Percentiles rank a stretch among this genome's conserved stretches.
Conservation (phyloP, 2,329 filamentous ascomycete genomes). For the Fusarium denticulatum region DNA sequence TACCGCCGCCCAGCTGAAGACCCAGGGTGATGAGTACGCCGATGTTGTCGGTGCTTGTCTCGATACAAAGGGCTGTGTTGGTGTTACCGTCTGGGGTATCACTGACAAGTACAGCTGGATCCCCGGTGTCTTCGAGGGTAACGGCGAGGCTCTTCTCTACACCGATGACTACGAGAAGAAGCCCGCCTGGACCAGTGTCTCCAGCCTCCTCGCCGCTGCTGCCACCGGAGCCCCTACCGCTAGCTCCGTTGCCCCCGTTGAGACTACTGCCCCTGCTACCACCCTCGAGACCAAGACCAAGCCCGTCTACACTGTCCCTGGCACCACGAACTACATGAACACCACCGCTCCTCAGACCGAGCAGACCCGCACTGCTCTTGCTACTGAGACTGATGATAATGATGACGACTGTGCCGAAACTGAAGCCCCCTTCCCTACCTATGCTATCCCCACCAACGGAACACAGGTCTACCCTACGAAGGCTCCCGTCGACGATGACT, state of each 20-base stretch:
- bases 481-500: background rate
- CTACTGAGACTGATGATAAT: conserved; percentile 22
- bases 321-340: conserved; percentile 23
- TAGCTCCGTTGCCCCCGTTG: conserved; percentile 1
- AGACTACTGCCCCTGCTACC: conserved; percentile 15
- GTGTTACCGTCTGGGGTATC: conserved; percentile 57
- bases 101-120: conserved; percentile 54
- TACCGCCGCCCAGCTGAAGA: conserved; percentile 50
- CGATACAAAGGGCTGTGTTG: conserved; percentile 53
- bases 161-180: conserved; percentile 52
- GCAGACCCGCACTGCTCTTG: conserved; percentile 29
- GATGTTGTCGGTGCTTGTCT: conserved; percentile 51
- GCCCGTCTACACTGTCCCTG: conserved; percentile 9
- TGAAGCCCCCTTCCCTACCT: conserved; percentile 23
- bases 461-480: conserved; percentile 16
- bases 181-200: conserved; percentile 53
- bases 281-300: conserved; percentile 21
- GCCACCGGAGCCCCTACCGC: conserved; percentile 16
- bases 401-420: conserved; percentile 26
- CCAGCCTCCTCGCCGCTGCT: conserved; percentile 47
- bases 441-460: conserved; percentile 28
- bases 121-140: conserved; percentile 51
- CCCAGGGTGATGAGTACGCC: conserved; percentile 61
- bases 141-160: conserved; percentile 54
- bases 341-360: conserved; percentile 23